phyloP scores from a whole-genome alignment of 2,329 filamentous ascomycete genomes.

The Macroventuria anomochaeta region DNA sequence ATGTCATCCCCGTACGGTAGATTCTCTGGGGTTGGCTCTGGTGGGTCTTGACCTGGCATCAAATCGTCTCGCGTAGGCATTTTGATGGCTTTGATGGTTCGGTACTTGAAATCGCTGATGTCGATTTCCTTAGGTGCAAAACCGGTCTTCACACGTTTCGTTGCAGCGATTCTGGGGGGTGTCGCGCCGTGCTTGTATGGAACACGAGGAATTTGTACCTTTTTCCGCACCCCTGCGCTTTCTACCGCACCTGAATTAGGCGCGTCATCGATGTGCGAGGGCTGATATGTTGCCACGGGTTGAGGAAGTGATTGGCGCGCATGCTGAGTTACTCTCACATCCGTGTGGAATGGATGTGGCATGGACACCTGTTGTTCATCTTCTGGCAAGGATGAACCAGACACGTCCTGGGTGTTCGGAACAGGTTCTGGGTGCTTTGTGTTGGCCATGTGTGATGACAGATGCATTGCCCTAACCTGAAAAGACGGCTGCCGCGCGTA shows the following conservation, averaged over 20 bases:
- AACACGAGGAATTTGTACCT: not conserved
- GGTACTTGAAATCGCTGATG: conserved; percentile 13
- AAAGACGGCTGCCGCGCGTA: not conserved
- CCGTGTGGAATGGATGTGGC: too few species aligned
- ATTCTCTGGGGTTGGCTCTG: conserved; percentile 6
- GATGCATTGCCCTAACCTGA: too few species aligned
- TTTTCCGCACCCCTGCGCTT: not conserved
- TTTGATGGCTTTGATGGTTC: conserved; percentile 23
- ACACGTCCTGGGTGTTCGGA: too few species aligned
- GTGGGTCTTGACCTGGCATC: conserved; percentile 4
- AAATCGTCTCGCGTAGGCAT: conserved; percentile 17
- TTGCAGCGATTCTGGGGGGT: not conserved
- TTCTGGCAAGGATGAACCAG: not conserved
- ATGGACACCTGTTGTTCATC: too few species aligned
- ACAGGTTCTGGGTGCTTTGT: too few species aligned
- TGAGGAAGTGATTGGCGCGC: not conserved
- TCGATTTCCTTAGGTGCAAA: not conserved
- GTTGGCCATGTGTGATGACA: not conserved
- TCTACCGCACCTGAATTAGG: not conserved
- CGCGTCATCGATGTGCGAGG: not conserved
- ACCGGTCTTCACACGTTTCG: not conserved
- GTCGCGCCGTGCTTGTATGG: not conserved
- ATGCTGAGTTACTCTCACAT: too few species aligned
- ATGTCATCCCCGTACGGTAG: conserved; percentile 20
- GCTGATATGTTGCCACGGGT: not conserved